Evolutionary conservation across 108 stramenopile genomes (phyloP).

Genomic region (Stephanodiscus minutulus): DNA sequence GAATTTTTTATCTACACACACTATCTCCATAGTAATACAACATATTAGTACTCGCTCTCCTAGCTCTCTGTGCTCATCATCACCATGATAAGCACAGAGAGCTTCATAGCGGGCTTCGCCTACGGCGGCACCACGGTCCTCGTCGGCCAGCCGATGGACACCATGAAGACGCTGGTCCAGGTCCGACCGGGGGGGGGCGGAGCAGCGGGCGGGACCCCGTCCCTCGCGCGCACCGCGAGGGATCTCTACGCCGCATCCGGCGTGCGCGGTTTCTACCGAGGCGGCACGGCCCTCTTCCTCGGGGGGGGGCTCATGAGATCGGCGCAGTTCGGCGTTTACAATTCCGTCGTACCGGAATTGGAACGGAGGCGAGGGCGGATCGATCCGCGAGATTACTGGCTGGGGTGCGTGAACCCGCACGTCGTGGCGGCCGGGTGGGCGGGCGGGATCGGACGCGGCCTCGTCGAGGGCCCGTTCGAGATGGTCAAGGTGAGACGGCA

Average conservation of each 20-base stretch:
- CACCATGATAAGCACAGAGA: conserved; percentile 41
- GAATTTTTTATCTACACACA: too few species aligned
- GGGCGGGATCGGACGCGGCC: conserved; percentile 78
- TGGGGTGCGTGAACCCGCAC: conserved; percentile 67
- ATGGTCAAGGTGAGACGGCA: conserved; percentile 82
- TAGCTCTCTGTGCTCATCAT: too few species aligned
- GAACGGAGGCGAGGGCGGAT: conserved; percentile 35
- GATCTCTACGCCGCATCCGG: conserved; percentile 60
- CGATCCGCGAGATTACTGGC: conserved; percentile 25
- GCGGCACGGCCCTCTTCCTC: conserved; percentile 73
- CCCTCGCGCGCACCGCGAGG: conserved; percentile 44
- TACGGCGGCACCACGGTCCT: conserved; percentile 82
- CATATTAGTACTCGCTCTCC: too few species aligned
- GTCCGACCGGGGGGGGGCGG: conserved; percentile 5
- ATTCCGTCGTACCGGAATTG: conserved; percentile 47
- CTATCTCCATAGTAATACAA: too few species aligned
- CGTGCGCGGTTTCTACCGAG: conserved; percentile 72
- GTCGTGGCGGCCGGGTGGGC: conserved; percentile 75
- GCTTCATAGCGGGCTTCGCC: conserved; percentile 79
- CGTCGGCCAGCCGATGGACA: conserved; percentile 87
- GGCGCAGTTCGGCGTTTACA: conserved; percentile 87
- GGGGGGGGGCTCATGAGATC: conserved; percentile 81
- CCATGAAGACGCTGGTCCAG: conserved; percentile 73
- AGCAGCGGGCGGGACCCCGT: neutral
- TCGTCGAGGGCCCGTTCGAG: conserved; percentile 84